Evolutionary conservation across 2,329 filamentous ascomycete species (phyloP), one percentile per base, ranked within the genome.

Genomic region (Cadophora sp.): DNA sequence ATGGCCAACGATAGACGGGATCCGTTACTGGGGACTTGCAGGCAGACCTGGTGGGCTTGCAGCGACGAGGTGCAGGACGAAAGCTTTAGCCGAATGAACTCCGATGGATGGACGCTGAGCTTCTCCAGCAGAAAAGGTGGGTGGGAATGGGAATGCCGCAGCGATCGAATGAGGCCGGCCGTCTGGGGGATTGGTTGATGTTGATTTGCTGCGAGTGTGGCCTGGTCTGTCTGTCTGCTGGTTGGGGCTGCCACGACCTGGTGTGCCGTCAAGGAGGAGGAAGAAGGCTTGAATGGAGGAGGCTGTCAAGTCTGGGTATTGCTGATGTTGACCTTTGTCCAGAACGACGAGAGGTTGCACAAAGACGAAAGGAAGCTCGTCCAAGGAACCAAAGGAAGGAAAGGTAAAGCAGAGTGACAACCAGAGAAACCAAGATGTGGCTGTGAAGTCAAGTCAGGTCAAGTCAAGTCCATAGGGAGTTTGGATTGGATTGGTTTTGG

Each of bases 1-100:
- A 67, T 74, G 70, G 71, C 66, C 64, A 71, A 65, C 66, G 59
- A 45, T 65, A 69, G 66, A 63, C 24, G 43, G 43, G 62, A 58
- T 45, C 51, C 50, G 48, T 62, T 65, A 69, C 73, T 72, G 69
- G 72, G 69, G 66, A 68, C 67, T 64, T 71, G 47, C 60, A 64
- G 55, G 47, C 55, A 64, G 36, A 20, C 55, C 55, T 41, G 56
- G 11, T 20, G 45, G 45, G 27, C 41, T 55, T 71, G 71, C 71
- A 73, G 70, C 64, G 63, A 64, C 62, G 64, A 66, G 67, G 64
- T 71, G 71, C 71, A 70, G 68, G 62, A 66, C 65, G 53, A 66
- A 65, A 66, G 62, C 67, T 69, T 68, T 73, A 73, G 65, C 69
- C 71, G 72, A 71, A 64, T 66, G 64, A 45, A 63, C 67, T 64